Evolutionary conservation across 768 basidiomycete genomes (phyloP).

Genomic region (Hirschioporus abietinus): DNA sequence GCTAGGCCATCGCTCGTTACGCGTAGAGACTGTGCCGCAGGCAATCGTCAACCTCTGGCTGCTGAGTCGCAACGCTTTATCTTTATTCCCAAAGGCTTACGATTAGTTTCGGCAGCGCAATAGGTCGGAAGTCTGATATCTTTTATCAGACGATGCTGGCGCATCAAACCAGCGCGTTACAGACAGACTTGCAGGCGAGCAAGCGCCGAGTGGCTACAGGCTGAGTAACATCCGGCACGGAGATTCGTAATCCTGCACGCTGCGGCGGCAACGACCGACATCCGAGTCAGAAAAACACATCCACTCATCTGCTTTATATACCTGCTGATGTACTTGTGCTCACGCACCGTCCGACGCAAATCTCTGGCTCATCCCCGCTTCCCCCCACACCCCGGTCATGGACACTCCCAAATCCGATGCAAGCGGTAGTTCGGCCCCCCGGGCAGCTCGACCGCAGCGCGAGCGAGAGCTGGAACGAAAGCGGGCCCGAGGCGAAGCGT

Average conservation of each 20-base stretch:
- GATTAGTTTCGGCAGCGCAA: neutral
- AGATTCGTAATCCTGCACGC: neutral
- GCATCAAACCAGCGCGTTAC: too few relatives aligned
- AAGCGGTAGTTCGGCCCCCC: neutral
- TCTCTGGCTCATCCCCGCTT: neutral
- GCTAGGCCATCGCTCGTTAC: too few relatives aligned
- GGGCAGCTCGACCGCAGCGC: constrained; percentile 22
- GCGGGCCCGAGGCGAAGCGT: constrained; percentile 17
- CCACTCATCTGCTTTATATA: neutral
- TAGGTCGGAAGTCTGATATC: too few relatives aligned
- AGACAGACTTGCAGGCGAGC: too few relatives aligned
- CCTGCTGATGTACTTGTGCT: neutral
- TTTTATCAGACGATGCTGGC: too few relatives aligned
- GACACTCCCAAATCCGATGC: neutral
- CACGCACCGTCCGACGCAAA: neutral
- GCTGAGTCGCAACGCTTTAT: too few relatives aligned
- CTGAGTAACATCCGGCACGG: neutral
- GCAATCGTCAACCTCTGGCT: too few relatives aligned
- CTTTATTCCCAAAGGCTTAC: neutral
- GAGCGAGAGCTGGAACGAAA: constrained; percentile 31
- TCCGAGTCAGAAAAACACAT: neutral
- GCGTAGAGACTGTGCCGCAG: neutral
- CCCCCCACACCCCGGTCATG: neutral
- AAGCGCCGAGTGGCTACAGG: neutral
- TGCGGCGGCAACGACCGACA: neutral